Conservation (phyloP, 192 early-diverging fungal species). For the Umbelopsis vinacea region DNA sequence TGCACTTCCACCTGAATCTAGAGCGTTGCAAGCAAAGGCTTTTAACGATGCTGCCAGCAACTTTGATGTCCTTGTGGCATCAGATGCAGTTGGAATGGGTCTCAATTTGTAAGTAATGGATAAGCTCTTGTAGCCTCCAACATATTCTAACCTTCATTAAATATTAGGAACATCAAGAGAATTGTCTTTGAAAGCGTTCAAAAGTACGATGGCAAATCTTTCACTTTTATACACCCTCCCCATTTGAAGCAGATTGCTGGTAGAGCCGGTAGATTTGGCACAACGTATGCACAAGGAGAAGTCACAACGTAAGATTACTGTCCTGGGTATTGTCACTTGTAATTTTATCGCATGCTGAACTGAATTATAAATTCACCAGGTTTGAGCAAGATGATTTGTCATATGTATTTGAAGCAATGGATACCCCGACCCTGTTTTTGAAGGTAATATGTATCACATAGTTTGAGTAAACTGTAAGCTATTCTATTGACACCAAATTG, state of each 20-base stretch:
- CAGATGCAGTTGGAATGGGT: constrained; percentile 98
- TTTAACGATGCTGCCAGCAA: constrained; percentile 86
- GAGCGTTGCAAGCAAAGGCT: constrained; percentile 82
- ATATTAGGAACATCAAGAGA: constrained; percentile 78
- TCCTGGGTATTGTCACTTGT: neutral
- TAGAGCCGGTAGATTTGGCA: constrained; percentile 85
- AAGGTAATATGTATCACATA: constrained; percentile 21
- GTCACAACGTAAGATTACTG: constrained; percentile 68
- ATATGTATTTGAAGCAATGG: constrained; percentile 35
- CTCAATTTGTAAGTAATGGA: constrained; percentile 74
- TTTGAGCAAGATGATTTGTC: constrained; percentile 17
- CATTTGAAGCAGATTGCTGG: constrained; percentile 95
- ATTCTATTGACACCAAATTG: neutral
- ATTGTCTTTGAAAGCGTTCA: constrained; percentile 79
- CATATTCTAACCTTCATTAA: neutral
- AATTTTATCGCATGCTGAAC: neutral
- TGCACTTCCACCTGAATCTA: constrained; percentile 89
- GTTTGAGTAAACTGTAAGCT: no score
- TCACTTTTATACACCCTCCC: constrained; percentile 63
- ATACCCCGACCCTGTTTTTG: constrained; percentile 37
- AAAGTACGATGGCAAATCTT: constrained; percentile 79
- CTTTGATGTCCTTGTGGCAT: constrained; percentile 88
- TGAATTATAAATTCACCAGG: neutral
- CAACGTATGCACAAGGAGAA: constrained; percentile 63
- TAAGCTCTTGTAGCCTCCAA: neutral